Percentiles rank a stretch among this genome's conserved stretches.
Conservation (phyloP, 1,284 basidiomycete genomes). For the Abortiporus biennis region DNA sequence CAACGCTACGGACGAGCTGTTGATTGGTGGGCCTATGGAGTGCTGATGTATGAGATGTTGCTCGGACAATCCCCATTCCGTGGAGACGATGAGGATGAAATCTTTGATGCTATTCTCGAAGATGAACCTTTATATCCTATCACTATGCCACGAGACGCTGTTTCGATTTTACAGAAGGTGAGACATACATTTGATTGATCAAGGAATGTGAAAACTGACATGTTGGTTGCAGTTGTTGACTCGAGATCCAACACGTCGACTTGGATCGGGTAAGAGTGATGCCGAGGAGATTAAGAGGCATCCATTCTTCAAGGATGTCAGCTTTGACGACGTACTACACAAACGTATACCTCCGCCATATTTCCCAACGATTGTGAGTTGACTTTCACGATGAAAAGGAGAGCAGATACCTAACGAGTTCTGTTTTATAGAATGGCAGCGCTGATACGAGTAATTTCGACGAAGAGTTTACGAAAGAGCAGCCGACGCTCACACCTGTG, state of each 20-base stretch:
- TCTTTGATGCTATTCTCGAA: constrained; percentile 98
- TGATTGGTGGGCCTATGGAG: constrained; percentile 99
- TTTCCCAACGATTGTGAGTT: constrained; percentile 88
- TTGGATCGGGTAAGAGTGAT: constrained; percentile 93
- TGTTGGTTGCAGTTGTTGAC: constrained; percentile 83
- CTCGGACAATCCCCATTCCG: constrained; percentile 98
- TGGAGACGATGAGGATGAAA: constrained; percentile 99
- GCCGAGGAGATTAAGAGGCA: constrained; percentile 98
- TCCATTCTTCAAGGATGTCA: constrained; percentile 98
- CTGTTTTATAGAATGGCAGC: constrained; percentile 69
- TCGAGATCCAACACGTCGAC: constrained; percentile 85
- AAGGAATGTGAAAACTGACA: no score
- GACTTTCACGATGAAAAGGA: no score
- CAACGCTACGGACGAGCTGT: constrained; percentile 98
- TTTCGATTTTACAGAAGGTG: constrained; percentile 92
- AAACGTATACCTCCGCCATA: constrained; percentile 98
- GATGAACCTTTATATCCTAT: constrained; percentile 99
- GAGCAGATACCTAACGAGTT: no score
- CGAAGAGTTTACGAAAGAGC: constrained; percentile 94
- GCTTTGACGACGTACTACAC: constrained; percentile 92
- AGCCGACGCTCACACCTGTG: constrained; percentile 96
- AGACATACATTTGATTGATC: constrained; percentile 8
- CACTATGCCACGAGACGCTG: constrained; percentile 98
- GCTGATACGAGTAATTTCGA: constrained; percentile 90
- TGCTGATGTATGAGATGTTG: constrained; percentile 98